Base-by-base conservation (phyloP, 495 filamentous ascomycete species). In the Aspergillus hancockii region DNA sequence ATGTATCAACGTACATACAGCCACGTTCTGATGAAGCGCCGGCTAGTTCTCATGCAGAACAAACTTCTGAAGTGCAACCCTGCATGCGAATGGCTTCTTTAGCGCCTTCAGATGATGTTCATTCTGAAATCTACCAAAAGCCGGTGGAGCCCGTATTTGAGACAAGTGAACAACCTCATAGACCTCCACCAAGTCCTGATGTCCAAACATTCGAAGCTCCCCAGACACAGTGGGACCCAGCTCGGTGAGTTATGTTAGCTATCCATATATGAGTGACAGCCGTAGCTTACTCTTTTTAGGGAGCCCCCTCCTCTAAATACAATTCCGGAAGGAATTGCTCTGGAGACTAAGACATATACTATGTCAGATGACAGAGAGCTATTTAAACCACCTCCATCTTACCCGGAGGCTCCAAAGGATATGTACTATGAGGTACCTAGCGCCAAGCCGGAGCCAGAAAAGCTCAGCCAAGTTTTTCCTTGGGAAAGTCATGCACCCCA, bases 391-490 rank as follows among this genome's bases (percentile, higher is more conserved):
- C 92, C 92, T 31, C 65, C 79, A 40, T 80, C 80, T 45, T 93
- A 93, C 60, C 91, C 91, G 0, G 89, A 90, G 70, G 90, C 91
- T 16, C 92, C 91, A 1, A 89, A 85, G 66, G 81, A 88, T 58
- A 90, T 94, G 88, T 93, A 86, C 77, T 94, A 92, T 65, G 75
- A 92, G 62, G 81, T 92, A 21, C 91, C 90, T 3, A 78, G 81
- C 54, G 81, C 78, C 12, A 82, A 81, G 58, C 81, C 81, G 23
- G 73, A 81, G 47, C 76, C 79, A 22, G 72, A 85, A 58, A 82
- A 78, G 56, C 81, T 86, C 3, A 80, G 81, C 38, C 80, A 85
- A 8, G 80, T 96, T 31, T 97, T 97, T 73, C 92, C 92, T 14
- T 97, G 93, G 93, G 93, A 97, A 68, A 68, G 63, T 22, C 70